phyloP scores from a whole-genome alignment of 2,329 filamentous ascomycete species.

The Apiospora sp. region DNA sequence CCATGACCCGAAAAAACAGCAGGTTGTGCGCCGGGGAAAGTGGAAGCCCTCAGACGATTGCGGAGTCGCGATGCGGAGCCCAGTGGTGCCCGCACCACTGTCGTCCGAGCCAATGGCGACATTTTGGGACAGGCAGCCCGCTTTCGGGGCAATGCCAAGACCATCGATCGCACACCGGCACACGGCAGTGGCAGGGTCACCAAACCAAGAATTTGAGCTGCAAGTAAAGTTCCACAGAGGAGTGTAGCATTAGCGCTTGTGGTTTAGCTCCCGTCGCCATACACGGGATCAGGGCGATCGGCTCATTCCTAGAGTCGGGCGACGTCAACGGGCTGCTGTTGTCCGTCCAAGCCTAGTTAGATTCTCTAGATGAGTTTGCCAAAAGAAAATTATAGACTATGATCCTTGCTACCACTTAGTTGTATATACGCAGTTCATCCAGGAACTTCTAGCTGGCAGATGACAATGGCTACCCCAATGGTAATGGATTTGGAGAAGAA shows the following conservation, averaged over 20 bases:
- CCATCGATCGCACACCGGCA: not conserved
- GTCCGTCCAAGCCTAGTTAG: not conserved
- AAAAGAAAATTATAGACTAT: not conserved
- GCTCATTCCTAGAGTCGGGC: not conserved
- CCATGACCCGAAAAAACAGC: not conserved
- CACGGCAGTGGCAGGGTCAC: not conserved
- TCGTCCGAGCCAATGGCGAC: constrained; percentile 17
- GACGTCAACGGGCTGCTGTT: constrained; percentile 13
- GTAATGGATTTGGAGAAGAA: constrained; percentile 13
- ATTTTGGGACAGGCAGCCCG: too few species aligned
- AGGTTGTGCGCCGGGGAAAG: constrained; percentile 13
- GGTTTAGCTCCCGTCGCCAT: not conserved
- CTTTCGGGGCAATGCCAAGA: not conserved
- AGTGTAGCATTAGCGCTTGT: not conserved
- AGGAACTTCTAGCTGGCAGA: too few species aligned
- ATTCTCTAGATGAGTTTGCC: not conserved
- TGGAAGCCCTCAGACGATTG: constrained; percentile 9
- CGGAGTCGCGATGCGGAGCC: constrained; percentile 20
- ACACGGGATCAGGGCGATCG: not conserved
- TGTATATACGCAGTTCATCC: not conserved
- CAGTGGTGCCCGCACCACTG: not conserved
- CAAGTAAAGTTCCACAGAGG: not conserved
- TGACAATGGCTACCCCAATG: not conserved
- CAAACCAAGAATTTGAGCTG: not conserved
- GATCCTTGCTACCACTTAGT: too few species aligned